Percentiles rank a stretch among this genome's conserved stretches.
phyloP scores from a whole-genome alignment of 2,329 filamentous ascomycete genomes.

The Aureobasidium sp. region DNA sequence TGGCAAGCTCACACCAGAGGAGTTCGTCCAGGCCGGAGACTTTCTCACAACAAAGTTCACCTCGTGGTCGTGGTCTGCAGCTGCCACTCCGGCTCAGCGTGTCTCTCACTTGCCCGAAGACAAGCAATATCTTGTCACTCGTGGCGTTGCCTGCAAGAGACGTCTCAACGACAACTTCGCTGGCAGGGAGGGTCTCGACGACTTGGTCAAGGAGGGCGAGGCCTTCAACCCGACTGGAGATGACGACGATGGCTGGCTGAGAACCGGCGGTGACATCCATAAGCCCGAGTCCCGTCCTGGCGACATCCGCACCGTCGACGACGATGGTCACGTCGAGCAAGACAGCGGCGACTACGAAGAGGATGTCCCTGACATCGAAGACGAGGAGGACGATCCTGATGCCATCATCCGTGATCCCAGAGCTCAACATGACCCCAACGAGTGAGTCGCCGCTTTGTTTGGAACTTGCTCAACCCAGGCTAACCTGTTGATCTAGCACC shows the following conservation, averaged over 20 bases:
- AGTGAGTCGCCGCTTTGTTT: constrained; percentile 39
- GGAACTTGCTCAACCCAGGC: constrained; percentile 18
- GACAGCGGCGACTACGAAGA: constrained; percentile 64
- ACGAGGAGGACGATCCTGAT: constrained; percentile 88
- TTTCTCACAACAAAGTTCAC: constrained; percentile 99
- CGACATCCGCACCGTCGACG: constrained; percentile 83
- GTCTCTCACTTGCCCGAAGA: constrained; percentile 74
- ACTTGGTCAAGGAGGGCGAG: constrained; percentile 62
- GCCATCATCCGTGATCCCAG: constrained; percentile 80
- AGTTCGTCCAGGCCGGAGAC: constrained; percentile 92
- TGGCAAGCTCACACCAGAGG: constrained; percentile 93
- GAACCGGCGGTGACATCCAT: constrained; percentile 73
- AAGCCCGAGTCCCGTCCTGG: constrained; percentile 61
- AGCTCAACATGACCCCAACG: constrained; percentile 43
- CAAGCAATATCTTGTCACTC: constrained; percentile 93
- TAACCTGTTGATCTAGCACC: constrained; percentile 50
- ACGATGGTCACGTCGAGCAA: constrained; percentile 78
- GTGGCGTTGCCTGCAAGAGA: constrained; percentile 87
- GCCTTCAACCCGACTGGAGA: constrained; percentile 45
- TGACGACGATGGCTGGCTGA: constrained; percentile 83
- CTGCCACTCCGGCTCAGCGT: constrained; percentile 71
- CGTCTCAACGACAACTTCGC: constrained; percentile 91
- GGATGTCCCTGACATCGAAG: constrained; percentile 97
- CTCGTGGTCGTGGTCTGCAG: constrained; percentile 93
- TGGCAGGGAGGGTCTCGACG: constrained; percentile 78